Evolutionary conservation across 2,329 filamentous ascomycete species (phyloP), one percentile per base, ranked within the genome.

Genomic region (Magnaporthales sp.): DNA sequence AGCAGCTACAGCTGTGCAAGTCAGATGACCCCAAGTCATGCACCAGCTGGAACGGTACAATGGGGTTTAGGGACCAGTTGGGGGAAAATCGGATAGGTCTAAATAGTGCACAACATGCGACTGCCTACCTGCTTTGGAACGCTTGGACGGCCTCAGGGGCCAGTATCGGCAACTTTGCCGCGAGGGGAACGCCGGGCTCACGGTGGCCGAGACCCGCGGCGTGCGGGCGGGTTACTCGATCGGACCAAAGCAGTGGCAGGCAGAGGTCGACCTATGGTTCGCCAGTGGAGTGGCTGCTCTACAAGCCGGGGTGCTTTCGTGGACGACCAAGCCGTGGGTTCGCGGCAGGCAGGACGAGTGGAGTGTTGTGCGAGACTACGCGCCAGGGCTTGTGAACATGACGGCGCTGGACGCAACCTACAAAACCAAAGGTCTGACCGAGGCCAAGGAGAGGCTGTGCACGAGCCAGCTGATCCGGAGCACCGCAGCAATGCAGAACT

Each of bases 401-500:
- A 62, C 60, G 22, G 13, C 24, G 22, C 4, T 62, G 27, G 60
- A 31, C 60, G 10, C 22, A 7, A 9, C 15, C 7, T 62, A 62
- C 11, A n/a, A 24, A 1, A 30, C 27, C 22, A 24, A 29, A 24
- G 60, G 60, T 24, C 60, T 62, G 22, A 24, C 6, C 19, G 46
- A 27, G 22, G 10, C 22, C 22, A 56, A 27, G 64, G 7, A 15
- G 51, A 65, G 11, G 7, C 31, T 58, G 8, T 65, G 64, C 26
- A 27, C 13, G 7, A 65, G 58, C 51, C 64, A 60, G 26, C 64
- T 54, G 19, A 60, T 65, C 46, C 11, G 38, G 11, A 27, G 31
- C 66, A 86, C 85, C 13, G 81, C 84, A 62, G 85, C 89, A 61
- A 89, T 89, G 86, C 86, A 89, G 71, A 83, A 83, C 66, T 89